Conservation (phyloP, 257 asterid species). For the Asclepias syriaca region DNA sequence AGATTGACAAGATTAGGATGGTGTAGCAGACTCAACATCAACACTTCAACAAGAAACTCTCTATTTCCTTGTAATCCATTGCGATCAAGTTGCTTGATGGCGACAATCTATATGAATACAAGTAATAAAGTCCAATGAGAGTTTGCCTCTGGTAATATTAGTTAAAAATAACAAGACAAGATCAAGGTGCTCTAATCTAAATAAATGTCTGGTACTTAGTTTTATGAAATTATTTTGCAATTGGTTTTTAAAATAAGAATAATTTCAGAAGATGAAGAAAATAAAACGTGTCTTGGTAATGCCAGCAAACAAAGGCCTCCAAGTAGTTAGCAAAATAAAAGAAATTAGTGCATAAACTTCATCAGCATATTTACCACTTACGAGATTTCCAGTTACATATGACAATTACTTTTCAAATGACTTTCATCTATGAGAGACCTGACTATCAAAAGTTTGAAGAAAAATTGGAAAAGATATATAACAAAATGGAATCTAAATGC, state of each 20-base stretch:
- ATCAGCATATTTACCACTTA: background rate
- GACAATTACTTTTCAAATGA: background rate
- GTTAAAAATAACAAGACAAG: background rate
- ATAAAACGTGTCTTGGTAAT: background rate
- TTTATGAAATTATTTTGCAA: background rate
- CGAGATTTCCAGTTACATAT: background rate
- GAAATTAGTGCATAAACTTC: background rate
- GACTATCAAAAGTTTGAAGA: background rate
- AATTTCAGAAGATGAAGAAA: background rate
- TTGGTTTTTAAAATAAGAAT: background rate
- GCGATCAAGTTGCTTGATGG: conserved; percentile 92
- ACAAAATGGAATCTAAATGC: background rate
- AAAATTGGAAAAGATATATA: background rate
- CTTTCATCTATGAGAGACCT: background rate
- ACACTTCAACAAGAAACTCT: conserved; percentile 89
- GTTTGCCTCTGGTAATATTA: background rate
- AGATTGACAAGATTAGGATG: conserved; percentile 89
- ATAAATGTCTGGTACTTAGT: background rate
- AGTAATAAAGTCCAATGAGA: background rate
- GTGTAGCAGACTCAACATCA: conserved; percentile 81
- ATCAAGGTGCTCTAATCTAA: background rate
- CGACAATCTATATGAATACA: conserved; percentile 47
- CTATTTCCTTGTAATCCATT: conserved; percentile 88
- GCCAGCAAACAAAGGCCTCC: background rate
- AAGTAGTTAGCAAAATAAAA: background rate